Evolutionary conservation across 1,139 yeast genomes (phyloP), one percentile per base, ranked within the genome.

Genomic region (Ogataea hybrid): DNA sequence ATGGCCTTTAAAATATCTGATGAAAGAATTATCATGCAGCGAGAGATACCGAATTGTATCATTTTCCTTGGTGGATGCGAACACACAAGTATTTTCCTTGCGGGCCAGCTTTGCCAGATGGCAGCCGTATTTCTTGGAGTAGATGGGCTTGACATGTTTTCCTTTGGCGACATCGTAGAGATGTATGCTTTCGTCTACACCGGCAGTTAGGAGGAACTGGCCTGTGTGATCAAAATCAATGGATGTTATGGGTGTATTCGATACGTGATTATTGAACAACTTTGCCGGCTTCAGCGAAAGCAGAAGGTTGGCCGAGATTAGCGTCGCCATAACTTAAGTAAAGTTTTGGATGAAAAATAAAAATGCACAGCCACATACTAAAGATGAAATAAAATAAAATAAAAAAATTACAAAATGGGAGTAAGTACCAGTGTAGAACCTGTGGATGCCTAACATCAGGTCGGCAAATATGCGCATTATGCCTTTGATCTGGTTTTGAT

Each of bases 101-200:
- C 88, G 96, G 1, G 96, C 82, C 62, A 92, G 92, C 37, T 81
- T 71, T 2, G 96, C 97, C 32, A 87, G 65, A 57, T 87, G 89
- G 44, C 90, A 88, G 0, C 99, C 98, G 55, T 92, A 92, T 59
- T 92, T 92, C 64, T 88, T 92, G 18, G 95, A 83, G 50, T 79
- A 84, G 5, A 87, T 74, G 6, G 88, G 80, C 50, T 78, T 81
- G 38, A 68, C 52, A 50, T 79, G 84, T 25, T 75, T 70, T 1
- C 97, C 97, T 41, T 77, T 72, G 37, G 79, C 73, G 21, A 81
- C 73, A 63, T 90, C 96, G 60, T 88, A 92, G 16, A 94, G 65
- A 57, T 88, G 95, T 53, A 92, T 81, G 15, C 87, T 75, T 56
- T 87, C 90, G 64, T 88, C 95, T 9, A 82, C 78, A 3, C 92